Conservation (phyloP, 2,329 filamentous ascomycete species). For the Diaporthe citri region DNA sequence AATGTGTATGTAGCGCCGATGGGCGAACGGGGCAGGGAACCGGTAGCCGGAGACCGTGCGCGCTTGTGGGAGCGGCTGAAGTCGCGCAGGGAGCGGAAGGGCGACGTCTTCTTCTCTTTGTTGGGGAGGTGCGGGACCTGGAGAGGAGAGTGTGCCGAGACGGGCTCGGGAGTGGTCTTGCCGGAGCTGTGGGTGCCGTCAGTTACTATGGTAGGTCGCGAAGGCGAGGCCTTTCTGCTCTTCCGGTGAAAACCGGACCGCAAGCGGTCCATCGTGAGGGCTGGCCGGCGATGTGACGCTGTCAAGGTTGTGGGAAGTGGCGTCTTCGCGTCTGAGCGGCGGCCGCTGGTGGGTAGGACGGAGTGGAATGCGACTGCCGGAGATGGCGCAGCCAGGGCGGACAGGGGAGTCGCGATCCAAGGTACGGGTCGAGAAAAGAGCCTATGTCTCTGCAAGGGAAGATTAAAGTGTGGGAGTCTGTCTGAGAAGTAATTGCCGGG, state of each 20-base stretch:
- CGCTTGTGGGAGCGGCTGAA: conserved; percentile 62
- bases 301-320: conserved; percentile 18
- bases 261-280: conserved; percentile 39
- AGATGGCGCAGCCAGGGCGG: neutral
- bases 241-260: conserved; percentile 41
- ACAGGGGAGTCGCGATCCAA: conserved; percentile 26
- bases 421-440: neutral
- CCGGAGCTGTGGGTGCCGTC: conserved; percentile 37
- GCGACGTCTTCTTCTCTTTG: conserved; percentile 45
- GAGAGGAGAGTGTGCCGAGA: conserved; percentile 30
- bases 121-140: conserved; percentile 36
- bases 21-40: conserved; percentile 43
- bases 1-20: conserved; percentile 40
- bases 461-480: neutral
- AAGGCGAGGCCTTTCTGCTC: conserved; percentile 38
- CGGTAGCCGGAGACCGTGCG: conserved; percentile 55
- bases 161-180: conserved; percentile 39
- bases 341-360: conserved; percentile 17
- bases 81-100: conserved; percentile 59
- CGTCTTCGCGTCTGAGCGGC: conserved; percentile 12
- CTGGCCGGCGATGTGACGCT: conserved; percentile 17
- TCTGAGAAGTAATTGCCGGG: neutral
- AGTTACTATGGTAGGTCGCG: conserved; percentile 37
- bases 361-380: conserved; percentile 19
- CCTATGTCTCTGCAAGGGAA: too few relatives aligned